Evolutionary conservation across 768 basidiomycete species (phyloP).

Genomic region (Podaxis carcinomalis): DNA sequence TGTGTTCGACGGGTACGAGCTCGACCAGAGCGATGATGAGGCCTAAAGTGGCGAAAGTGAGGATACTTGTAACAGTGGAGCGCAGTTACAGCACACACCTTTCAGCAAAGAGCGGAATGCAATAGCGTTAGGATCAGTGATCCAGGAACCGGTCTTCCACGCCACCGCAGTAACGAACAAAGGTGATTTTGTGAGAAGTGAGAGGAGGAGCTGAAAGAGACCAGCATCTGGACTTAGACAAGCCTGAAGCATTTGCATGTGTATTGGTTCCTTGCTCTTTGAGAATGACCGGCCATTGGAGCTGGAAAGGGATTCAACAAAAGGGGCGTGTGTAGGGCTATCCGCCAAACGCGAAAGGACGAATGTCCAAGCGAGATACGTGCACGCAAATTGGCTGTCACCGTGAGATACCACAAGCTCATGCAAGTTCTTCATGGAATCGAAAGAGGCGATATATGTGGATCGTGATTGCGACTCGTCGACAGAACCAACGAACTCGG

Average conservation of each 20-base stretch:
- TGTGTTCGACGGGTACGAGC: constrained; percentile 68
- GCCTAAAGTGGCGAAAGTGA: constrained; percentile 39
- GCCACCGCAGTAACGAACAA: constrained; percentile 72
- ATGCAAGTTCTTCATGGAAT: constrained; percentile 63
- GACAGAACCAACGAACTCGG: constrained; percentile 45
- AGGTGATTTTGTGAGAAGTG: constrained; percentile 64
- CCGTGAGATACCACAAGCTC: constrained; percentile 56
- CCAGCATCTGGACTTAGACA: constrained; percentile 57
- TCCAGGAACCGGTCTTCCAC: constrained; percentile 61
- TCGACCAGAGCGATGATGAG: constrained; percentile 74
- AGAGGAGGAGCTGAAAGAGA: constrained; percentile 52
- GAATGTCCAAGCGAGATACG: constrained; percentile 82
- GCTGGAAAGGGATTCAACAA: constrained; percentile 47
- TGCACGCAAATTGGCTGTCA: constrained; percentile 61
- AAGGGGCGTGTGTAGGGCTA: constrained; percentile 44
- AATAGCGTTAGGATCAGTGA: constrained; percentile 74
- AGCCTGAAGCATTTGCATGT: constrained; percentile 53
- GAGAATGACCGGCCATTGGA: constrained; percentile 37
- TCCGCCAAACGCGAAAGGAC: constrained; percentile 60
- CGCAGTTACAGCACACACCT: constrained; percentile 42
- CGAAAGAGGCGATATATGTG: constrained; percentile 59
- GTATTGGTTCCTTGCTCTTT: constrained; percentile 54
- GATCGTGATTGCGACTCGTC: constrained; percentile 41
- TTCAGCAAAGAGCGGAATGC: constrained; percentile 82
- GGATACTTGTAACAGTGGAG: neutral